phyloP scores from a whole-genome alignment of 2,329 filamentous ascomycete species.

The Fusarium foetens region DNA sequence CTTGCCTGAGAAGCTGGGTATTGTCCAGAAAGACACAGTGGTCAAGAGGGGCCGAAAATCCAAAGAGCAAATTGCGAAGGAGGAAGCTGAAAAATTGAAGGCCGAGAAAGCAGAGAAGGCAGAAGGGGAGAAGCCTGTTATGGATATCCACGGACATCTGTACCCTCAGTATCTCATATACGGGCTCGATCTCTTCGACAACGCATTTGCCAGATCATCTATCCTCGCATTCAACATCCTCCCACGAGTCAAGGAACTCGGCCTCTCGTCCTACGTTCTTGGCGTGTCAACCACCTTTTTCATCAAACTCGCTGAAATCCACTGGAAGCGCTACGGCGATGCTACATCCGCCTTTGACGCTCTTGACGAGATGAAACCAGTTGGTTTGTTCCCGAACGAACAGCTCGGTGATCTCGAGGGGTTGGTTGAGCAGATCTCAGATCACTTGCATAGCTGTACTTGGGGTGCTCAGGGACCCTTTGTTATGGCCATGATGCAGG shows the following conservation, averaged over 20 bases:
- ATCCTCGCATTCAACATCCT: conserved; percentile 69
- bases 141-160: conserved; percentile 70
- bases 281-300: conserved; percentile 77
- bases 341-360: conserved; percentile 63
- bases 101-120: neutral
- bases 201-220: conserved; percentile 67
- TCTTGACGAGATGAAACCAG: conserved; percentile 72
- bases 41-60: conserved; percentile 16
- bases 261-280: conserved; percentile 75
- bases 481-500: conserved; percentile 53
- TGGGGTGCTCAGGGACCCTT: conserved; percentile 53
- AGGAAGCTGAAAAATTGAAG: neutral
- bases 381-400: conserved; percentile 67
- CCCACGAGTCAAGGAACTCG: conserved; percentile 73
- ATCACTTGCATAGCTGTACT: conserved; percentile 49
- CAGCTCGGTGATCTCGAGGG: conserved; percentile 30
- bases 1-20: conserved; percentile 65
- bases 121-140: conserved; percentile 49
- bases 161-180: conserved; percentile 71
- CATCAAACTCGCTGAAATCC: conserved; percentile 70
- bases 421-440: conserved; percentile 46
- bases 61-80: conserved; percentile 23
- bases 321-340: conserved; percentile 71
- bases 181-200: conserved; percentile 66
- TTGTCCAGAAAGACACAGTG: conserved; percentile 49